Evolutionary conservation across 2,329 filamentous ascomycete species (phyloP), one percentile per base, ranked within the genome.

Genomic region (Penicillium hesseltinei): DNA sequence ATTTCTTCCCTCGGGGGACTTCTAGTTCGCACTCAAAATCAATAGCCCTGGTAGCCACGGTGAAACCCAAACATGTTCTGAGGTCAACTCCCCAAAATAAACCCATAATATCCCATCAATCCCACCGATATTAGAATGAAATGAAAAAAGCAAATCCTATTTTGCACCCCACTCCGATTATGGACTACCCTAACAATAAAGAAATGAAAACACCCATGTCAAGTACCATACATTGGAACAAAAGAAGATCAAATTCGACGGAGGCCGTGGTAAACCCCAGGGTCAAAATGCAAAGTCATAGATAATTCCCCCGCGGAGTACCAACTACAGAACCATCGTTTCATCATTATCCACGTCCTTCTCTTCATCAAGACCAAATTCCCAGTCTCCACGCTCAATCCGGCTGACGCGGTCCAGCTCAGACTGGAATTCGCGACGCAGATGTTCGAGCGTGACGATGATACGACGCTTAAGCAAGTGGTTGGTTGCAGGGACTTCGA

Each of bases 311-410:
- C 33, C 35, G n/a, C 33, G 23, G 23, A 45, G 29, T 33, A 33
- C 43, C 60, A 66, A 71, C 19, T 66, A 69, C 43, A 73, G 63
- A 46, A 70, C 60, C 72, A 74, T 74, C 61, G 70, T 73, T 54
- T 72, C 70, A 66, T 74, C 71, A 64, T 72, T 67, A 71, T 60
- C 61, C 51, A 64, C 67, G 1, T 66, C 65, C 6, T 65, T 65
- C 8, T 63, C 62, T 23, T 62, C 63, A 21, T 61, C 67, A 31
- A 73, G 76, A 40, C 77, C 81, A 71, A 97, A 90, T 17, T 89
- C 89, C 80, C 95, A 97, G 71, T 95, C 87, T 57, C 95, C 92
- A 70, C 90, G 90, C 75, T 94, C 88, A 72, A 97, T 92, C 52
- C 90, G 89, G 51, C 89, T 90, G 65, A 94, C 88, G 61, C 91